A percentile compares a stretch with the other conserved stretches of the same genome.
These are phyloP conservation scores for Eucalyptus albens DNA, from an alignment of 345 rosid genomes.

Conservation along the genomic window DNA sequence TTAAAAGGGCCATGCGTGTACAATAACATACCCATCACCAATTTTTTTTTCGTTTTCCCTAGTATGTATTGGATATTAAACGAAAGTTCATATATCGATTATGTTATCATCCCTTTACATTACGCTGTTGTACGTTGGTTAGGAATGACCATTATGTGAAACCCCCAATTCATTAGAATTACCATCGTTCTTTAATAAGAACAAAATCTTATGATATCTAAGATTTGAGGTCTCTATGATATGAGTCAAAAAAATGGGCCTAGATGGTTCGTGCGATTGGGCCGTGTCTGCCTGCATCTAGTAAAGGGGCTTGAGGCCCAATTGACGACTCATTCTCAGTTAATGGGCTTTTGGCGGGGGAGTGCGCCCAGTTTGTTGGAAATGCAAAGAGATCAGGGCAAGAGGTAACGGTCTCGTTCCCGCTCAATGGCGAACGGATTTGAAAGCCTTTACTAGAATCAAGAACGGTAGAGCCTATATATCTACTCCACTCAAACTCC, in stretches of 20 bases:
- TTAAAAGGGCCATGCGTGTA: too few species aligned
- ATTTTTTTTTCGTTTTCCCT: too few species aligned
- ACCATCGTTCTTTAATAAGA: too few species aligned
- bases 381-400: too few species aligned
- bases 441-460: not conserved
- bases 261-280: not conserved
- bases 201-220: too few species aligned
- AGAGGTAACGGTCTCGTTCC: not conserved
- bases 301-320: not conserved
- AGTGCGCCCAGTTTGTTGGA: not conserved
- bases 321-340: not conserved
- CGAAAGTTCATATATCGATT: rapidly evolving
- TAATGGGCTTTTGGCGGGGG: not conserved
- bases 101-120: not conserved
- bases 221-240: too few species aligned
- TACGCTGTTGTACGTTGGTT: rapidly evolving
- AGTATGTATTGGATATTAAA: too few species aligned
- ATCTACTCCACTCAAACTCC: not conserved
- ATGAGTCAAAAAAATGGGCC: too few species aligned
- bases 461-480: not conserved
- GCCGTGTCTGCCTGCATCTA: not conserved
- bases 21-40: too few species aligned
- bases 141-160: not conserved
- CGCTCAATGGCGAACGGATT: not conserved
- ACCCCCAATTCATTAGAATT: too few species aligned